Evolutionary conservation across 768 basidiomycete species (phyloP), one percentile per base, ranked within the genome.

Genomic region (Albatrellus ellisii): DNA sequence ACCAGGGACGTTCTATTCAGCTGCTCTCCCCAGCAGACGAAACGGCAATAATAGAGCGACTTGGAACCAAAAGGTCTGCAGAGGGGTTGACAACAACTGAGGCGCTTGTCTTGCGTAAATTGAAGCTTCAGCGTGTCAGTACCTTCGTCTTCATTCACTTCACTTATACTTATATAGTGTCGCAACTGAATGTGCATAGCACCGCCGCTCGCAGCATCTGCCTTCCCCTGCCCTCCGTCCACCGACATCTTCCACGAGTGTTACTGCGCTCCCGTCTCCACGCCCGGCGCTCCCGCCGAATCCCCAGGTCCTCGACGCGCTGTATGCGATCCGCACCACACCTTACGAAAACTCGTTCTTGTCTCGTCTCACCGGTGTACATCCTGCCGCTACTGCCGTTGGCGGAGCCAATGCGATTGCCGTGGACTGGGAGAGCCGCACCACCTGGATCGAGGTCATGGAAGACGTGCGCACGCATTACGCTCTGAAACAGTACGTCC

Each of bases 361-460:
- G 26, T 74, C 77, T 36, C 75, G 85, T 11, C 53, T 85, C 10
- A 63, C 68, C 36, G 79, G 78, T 17, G 57, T 58, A 26, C 62
- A 59, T 4, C 52, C 70, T 22, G n/a, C n/a, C n/a, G n/a, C n/a
- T n/a, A n/a, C n/a, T n/a, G n/a, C n/a, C n/a, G n/a, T n/a, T n/a
- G n/a, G n/a, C n/a, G n/a, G n/a, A n/a, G n/a, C n/a, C n/a, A n/a
- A n/a, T n/a, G n/a, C n/a, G n/a, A 65, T 86, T 29, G 67, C 74
- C 8, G 62, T 77, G 20, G 83, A 87, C 56, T 87, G 81, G 83
- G 76, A 81, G 54, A 75, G 71, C 3, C 62, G 61, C 29, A 59
- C 82, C 3, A 75, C 80, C 0, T 88, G 86, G 86, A 77, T 78
- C 68, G 59, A 67, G 27, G 68, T 89, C 33, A 81, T 87, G 79